Evolutionary conservation across 2,329 filamentous ascomycete genomes (phyloP).

Genomic region (Tolypocladium ophioglossoides): DNA sequence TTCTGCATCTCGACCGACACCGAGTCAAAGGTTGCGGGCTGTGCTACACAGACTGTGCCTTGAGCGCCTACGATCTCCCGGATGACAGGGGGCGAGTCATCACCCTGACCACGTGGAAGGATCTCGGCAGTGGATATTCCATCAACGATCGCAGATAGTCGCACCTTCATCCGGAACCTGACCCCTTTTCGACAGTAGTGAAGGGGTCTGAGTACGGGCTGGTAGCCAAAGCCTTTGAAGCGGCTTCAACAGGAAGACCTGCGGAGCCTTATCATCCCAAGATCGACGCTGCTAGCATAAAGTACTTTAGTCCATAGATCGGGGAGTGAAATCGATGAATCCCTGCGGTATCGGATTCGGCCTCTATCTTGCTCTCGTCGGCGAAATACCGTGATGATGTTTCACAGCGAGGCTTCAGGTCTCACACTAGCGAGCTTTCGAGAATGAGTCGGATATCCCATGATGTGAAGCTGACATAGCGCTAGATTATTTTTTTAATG

Average conservation of each 20-base stretch:
- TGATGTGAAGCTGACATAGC: too few relatives aligned
- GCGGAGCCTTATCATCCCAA: background rate
- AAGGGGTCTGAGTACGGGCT: background rate
- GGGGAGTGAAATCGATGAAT: too few relatives aligned
- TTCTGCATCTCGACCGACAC: too few relatives aligned
- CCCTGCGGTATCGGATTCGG: too few relatives aligned
- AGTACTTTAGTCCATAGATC: background rate
- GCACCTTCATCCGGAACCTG: background rate
- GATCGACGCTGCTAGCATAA: background rate
- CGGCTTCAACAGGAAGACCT: background rate
- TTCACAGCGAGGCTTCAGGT: too few relatives aligned
- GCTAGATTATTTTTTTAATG: too few relatives aligned
- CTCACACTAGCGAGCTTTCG: too few relatives aligned
- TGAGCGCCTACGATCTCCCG: background rate
- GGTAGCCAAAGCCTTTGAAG: background rate
- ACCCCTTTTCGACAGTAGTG: background rate
- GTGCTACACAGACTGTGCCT: background rate
- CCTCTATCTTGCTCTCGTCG: too few relatives aligned
- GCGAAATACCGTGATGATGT: too few relatives aligned
- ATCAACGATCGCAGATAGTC: background rate
- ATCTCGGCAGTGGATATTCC: background rate
- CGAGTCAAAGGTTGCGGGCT: background rate
- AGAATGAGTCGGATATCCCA: too few relatives aligned
- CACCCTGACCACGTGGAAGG: background rate
- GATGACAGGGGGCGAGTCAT: background rate